These are phyloP conservation scores for Trametes coccinea DNA, from an alignment of 768 basidiomycete species.

Conservation along the genomic window DNA sequence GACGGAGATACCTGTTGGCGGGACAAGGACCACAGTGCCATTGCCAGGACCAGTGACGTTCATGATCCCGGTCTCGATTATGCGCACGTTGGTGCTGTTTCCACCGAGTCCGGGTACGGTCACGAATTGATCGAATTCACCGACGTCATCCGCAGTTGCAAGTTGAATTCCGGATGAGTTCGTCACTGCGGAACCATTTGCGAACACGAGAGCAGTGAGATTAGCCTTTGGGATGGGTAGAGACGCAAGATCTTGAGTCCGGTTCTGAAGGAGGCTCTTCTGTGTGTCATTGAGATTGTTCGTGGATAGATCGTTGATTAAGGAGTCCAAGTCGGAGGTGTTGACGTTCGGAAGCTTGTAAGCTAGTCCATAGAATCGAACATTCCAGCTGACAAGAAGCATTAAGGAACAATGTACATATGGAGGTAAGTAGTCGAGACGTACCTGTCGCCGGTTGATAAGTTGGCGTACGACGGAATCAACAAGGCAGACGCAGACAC, in stretches of 20 bases:
- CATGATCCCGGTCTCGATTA: slow-evolving; percentile 23
- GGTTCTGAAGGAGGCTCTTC: slow-evolving; percentile 23
- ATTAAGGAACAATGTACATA: too few species aligned
- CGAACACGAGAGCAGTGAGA: slow-evolving; percentile 21
- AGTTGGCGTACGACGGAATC: slow-evolving; percentile 27
- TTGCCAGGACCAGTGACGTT: slow-evolving; percentile 30
- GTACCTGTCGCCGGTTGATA: slow-evolving; percentile 15
- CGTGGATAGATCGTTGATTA: slow-evolving; percentile 25
- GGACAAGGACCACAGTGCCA: slow-evolving; percentile 34
- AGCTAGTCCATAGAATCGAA: slow-evolving; percentile 29
- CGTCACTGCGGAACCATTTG: slow-evolving; percentile 24
- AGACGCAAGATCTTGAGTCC: slow-evolving; percentile 26
- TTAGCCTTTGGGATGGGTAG: slow-evolving; percentile 25
- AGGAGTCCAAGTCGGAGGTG: slow-evolving; percentile 21
- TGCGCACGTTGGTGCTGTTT: slow-evolving; percentile 15
- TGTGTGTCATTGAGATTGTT: slow-evolving; percentile 23
- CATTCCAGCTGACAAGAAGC: slow-evolving; percentile 23
- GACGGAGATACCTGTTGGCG: slow-evolving; percentile 31
- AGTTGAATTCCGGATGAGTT: slow-evolving; percentile 24
- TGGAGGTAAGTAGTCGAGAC: not conserved
- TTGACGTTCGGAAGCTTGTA: slow-evolving; percentile 27
- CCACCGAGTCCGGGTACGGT: slow-evolving; percentile 18
- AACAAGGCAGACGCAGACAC: slow-evolving; percentile 24
- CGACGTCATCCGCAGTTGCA: slow-evolving; percentile 23
- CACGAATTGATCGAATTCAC: slow-evolving; percentile 28